Base-by-base conservation (phyloP, 1,284 basidiomycete species). In the Tilletia setariae region DNA sequence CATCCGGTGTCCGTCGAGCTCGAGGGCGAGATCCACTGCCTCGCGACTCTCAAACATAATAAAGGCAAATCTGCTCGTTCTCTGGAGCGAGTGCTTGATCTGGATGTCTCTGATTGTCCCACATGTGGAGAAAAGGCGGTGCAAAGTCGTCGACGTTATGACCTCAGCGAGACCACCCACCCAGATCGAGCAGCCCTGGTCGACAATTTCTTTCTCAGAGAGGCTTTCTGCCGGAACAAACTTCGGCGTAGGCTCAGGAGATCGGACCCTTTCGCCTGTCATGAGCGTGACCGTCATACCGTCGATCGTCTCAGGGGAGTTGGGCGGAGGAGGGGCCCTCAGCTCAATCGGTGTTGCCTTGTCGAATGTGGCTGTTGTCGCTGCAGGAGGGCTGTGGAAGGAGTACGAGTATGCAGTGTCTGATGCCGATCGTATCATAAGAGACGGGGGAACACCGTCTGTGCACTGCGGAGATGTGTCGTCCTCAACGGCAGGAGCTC, bases 181-280 rank as follows among this genome's bases (percentile, higher is more conserved):
- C 51, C 51, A 53, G 51, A 53, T 53, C 51, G 51, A 53, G 51
- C 51, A 53, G 51, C 51, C 51, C 28, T 25, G 51, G 2, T 53
- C 51, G 21, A 53, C 51, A 13, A 53, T n/a, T 28, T 53, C 51
- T 6, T 53, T 21, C 51, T 53, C 51, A 15, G 51, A 25, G 16
- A 25, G 13, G 21, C 11, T 53, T 23, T 53, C 51, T 1, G 51
- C 51, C 13, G 51, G 51, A 23, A 53, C 51, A 2, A 53, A 13
- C 15, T 21, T 53, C 6, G 51, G 35, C 6, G 6, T 11, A 11
- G 35, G 35, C 6, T 40, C 11, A 40, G 35, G 35, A 40, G 35
- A 40, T 11, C 11, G 4, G 35, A 11, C 6, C 35, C 4, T 4
- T 11, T 40, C 35, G 35, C 4, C 11, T 40, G 35, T 40, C 6